A percentile compares a stretch with the other conserved stretches of the same genome.
Evolutionary conservation across 768 basidiomycete species (phyloP).

Genomic region (Nidularia sp.): DNA sequence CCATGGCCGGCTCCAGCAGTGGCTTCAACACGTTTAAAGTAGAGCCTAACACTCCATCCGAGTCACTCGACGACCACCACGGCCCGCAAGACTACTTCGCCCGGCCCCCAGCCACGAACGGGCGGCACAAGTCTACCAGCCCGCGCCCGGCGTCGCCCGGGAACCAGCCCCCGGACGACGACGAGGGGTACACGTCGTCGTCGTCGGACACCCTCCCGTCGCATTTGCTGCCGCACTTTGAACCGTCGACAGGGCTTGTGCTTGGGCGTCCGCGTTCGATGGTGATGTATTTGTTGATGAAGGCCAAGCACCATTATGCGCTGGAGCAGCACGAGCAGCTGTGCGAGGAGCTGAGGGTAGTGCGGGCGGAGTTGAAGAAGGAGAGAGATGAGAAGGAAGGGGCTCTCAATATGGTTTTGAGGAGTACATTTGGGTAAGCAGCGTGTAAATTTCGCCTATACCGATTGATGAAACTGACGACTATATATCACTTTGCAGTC

Average conservation of each 20-base stretch:
- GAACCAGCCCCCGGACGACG: slow-evolving; percentile 22
- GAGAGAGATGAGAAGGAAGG: slow-evolving; percentile 59
- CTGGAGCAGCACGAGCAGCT: slow-evolving; percentile 65
- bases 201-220: slow-evolving; percentile 48
- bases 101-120: slow-evolving; percentile 9
- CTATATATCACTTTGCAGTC: too few relatives aligned
- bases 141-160: slow-evolving; percentile 14
- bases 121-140: slow-evolving; percentile 8
- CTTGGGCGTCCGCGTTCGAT: slow-evolving; percentile 65
- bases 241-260: slow-evolving; percentile 59
- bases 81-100: slow-evolving; percentile 15
- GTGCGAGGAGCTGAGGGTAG: slow-evolving; percentile 56
- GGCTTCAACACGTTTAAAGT: slow-evolving; percentile 63
- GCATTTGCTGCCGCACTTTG: slow-evolving; percentile 45
- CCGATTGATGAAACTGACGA: too few relatives aligned
- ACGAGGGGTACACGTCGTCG: slow-evolving; percentile 29
- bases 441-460: too few relatives aligned
- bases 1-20: slow-evolving; percentile 17
- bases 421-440: slow-evolving; percentile 24
- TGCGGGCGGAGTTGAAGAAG: slow-evolving; percentile 45
- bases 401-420: slow-evolving; percentile 45
- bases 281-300: slow-evolving; percentile 68
- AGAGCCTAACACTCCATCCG: slow-evolving; percentile 43
- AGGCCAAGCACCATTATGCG: slow-evolving; percentile 74
- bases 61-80: slow-evolving; percentile 31